Conservation (phyloP, 1,139 yeast species). For the Trichomonascaceae sp. region DNA sequence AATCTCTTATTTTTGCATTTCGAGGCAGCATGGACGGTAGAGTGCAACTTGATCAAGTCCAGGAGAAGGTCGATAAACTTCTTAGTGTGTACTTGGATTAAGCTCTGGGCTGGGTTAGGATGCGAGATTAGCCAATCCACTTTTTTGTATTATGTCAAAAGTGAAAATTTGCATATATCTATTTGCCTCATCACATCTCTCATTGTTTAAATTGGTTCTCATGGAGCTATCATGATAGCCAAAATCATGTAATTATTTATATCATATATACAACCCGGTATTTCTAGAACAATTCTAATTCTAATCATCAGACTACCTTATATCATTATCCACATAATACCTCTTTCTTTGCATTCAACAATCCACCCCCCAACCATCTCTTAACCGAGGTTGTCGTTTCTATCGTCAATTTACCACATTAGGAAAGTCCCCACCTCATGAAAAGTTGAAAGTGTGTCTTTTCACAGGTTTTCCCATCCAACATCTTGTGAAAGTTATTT, state of each 20-base stretch:
- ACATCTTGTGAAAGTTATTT: not conserved
- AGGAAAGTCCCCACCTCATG: not conserved
- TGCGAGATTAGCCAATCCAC: not conserved
- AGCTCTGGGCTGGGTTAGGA: not conserved
- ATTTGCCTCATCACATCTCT: not conserved
- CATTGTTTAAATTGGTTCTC: too few relatives aligned
- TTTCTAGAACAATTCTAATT: not conserved
- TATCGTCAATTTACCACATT: not conserved
- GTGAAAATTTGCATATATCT: not conserved
- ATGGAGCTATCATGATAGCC: too few relatives aligned
- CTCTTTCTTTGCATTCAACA: not conserved
- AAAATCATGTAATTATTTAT: too few relatives aligned
- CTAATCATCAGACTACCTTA: not conserved
- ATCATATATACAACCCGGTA: not conserved
- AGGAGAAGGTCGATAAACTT: constrained; percentile 23
- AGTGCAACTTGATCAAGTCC: constrained; percentile 17
- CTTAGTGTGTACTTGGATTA: constrained; percentile 17
- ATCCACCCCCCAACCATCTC: not conserved
- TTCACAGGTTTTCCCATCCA: not conserved
- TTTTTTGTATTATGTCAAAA: not conserved
- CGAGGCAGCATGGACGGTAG: constrained; percentile 16
- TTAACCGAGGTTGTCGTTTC: not conserved
- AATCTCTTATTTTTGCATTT: constrained; percentile 26
- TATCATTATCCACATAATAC: not conserved
- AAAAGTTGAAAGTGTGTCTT: not conserved